Percentiles rank a stretch among this genome's conserved stretches.
phyloP scores from a whole-genome alignment of 2,329 filamentous ascomycete species.

The Aspergillus thermomutatus region DNA sequence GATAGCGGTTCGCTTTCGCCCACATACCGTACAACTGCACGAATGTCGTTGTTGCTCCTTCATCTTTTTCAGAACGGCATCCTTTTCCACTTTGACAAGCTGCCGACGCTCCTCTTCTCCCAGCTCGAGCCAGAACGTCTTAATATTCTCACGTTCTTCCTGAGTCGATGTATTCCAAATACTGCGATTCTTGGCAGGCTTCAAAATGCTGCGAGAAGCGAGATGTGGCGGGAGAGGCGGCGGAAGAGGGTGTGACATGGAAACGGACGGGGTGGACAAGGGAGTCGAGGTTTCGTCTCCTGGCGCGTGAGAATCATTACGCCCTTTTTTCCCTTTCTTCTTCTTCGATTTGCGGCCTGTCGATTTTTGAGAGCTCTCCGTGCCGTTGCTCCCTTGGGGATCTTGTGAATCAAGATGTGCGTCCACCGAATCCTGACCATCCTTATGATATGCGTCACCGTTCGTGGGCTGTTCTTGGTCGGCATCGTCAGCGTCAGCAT shows the following conservation, averaged over 20 bases:
- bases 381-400: slow-evolving; percentile 14
- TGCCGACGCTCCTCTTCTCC: slow-evolving; percentile 93
- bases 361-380: slow-evolving; percentile 20
- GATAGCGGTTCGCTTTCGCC: slow-evolving; percentile 91
- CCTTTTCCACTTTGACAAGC: slow-evolving; percentile 96
- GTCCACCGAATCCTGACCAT: slow-evolving; percentile 46
- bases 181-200: slow-evolving; percentile 65
- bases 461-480: slow-evolving; percentile 46
- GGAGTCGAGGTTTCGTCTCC: slow-evolving; percentile 39
- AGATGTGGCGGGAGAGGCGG: slow-evolving; percentile 44
- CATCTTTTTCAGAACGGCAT: slow-evolving; percentile 97
- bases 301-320: slow-evolving; percentile 32
- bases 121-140: slow-evolving; percentile 94
- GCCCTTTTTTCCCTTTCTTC: slow-evolving; percentile 40
- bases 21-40: slow-evolving; percentile 96
- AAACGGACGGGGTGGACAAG: slow-evolving; percentile 43
- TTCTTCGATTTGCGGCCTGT: slow-evolving; percentile 37
- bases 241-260: slow-evolving; percentile 40
- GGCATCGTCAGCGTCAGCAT: slow-evolving; percentile 29
- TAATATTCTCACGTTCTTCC: slow-evolving; percentile 94
- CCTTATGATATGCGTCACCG: slow-evolving; percentile 55
- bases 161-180: slow-evolving; percentile 97
- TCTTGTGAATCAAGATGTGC: slow-evolving; percentile 21
- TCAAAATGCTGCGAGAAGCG: slow-evolving; percentile 40
- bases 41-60: slow-evolving; percentile 99